A percentile compares a stretch with the other conserved stretches of the same genome.
Conservation (phyloP, 2,329 filamentous ascomycete genomes). For the Endoconidiophora laricicola region DNA sequence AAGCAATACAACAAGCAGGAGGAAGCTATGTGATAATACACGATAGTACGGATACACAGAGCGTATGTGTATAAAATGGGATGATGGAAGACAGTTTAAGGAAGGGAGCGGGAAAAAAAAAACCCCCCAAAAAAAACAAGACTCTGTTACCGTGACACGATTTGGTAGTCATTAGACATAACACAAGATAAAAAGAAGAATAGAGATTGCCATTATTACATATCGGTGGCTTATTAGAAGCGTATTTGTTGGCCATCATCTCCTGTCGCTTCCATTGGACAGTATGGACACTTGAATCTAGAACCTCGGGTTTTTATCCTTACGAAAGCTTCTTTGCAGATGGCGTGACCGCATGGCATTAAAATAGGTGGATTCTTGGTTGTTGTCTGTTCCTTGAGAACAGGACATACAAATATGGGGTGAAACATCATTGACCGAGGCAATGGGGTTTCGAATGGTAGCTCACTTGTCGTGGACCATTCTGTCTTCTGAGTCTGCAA, state of each 20-base stretch:
- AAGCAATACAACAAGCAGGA: too few species aligned
- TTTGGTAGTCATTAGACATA: too few species aligned
- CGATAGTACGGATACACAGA: too few species aligned
- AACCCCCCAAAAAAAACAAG: too few species aligned
- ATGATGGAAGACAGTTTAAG: too few species aligned
- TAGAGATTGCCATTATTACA: too few species aligned
- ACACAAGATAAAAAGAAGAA: too few species aligned
- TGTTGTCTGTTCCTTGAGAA: slow-evolving; percentile 90
- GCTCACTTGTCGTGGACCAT: slow-evolving; percentile 83
- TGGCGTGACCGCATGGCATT: slow-evolving; percentile 87
- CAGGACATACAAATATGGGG: slow-evolving; percentile 93
- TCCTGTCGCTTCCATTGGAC: slow-evolving; percentile 64
- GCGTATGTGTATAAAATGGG: too few species aligned
- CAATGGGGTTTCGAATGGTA: slow-evolving; percentile 59
- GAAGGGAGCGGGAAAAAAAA: too few species aligned
- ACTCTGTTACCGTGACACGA: too few species aligned
- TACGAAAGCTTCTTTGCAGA: slow-evolving; percentile 69
- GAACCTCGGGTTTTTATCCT: slow-evolving; percentile 56
- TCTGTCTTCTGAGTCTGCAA: slow-evolving; percentile 85
- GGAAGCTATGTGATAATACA: too few species aligned
- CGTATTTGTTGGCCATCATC: slow-evolving; percentile 62
- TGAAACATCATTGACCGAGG: slow-evolving; percentile 59
- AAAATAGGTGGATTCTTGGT: slow-evolving; percentile 92
- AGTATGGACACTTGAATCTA: slow-evolving; percentile 92
- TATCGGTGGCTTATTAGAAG: slow-evolving; percentile 25